phyloP scores from a whole-genome alignment of 768 basidiomycete species.

The Punctularia strigosozonata region DNA sequence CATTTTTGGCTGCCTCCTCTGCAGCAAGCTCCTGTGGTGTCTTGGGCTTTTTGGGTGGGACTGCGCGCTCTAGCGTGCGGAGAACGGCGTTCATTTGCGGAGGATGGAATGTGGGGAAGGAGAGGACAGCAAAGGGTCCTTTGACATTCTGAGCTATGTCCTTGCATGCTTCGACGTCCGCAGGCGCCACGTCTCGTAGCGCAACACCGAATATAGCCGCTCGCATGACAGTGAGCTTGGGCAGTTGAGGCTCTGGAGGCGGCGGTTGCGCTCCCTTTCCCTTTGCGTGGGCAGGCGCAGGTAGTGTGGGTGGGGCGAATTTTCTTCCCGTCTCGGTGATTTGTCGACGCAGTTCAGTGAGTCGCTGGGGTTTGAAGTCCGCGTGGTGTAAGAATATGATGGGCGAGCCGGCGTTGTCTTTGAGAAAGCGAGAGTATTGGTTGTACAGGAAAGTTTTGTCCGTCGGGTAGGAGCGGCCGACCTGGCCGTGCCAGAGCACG shows the following conservation, averaged over 20 bases:
- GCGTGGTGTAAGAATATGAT: conserved; percentile 72
- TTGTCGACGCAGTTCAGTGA: conserved; percentile 58
- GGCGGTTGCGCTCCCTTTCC: conserved; percentile 11
- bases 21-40: conserved; percentile 39
- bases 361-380: conserved; percentile 58
- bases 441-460: conserved; percentile 76
- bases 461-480: conserved; percentile 61
- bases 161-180: conserved; percentile 35
- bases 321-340: conserved; percentile 40
- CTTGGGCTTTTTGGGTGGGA: conserved; percentile 46
- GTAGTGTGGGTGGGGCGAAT: conserved; percentile 21
- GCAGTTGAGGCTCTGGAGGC: conserved; percentile 12
- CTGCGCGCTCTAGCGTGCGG: conserved; percentile 50
- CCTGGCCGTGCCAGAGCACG: too few relatives aligned
- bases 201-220: conserved; percentile 75
- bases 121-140: conserved; percentile 56
- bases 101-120: conserved; percentile 57
- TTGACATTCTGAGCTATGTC: conserved; percentile 43
- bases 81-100: conserved; percentile 60
- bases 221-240: conserved; percentile 58
- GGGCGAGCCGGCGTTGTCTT: conserved; percentile 41
- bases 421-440: conserved; percentile 66
- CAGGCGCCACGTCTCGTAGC: conserved; percentile 43
- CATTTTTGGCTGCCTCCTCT: conserved; percentile 35
- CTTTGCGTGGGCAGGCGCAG: conserved; percentile 15